Base-by-base conservation (phyloP, 768 basidiomycete genomes). In the Floccularia luteovirens region DNA sequence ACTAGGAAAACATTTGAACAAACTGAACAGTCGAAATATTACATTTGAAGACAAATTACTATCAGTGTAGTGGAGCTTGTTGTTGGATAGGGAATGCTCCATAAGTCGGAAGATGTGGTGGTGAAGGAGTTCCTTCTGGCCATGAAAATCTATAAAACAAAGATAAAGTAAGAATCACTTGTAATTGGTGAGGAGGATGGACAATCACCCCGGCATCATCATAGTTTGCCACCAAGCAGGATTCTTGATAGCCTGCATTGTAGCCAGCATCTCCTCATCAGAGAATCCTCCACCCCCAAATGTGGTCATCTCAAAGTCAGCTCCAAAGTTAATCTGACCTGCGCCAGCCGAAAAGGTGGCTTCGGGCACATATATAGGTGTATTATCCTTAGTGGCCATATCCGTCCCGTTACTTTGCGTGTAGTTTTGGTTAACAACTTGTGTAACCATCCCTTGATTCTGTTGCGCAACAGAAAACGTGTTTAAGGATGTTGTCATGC, bases 151-250 rank as follows among this genome's bases (percentile, higher is more conserved):
- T 62, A 41, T 28, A 25, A 14, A 40, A 36, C 19, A 33, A 16
- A 42, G 38, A 17, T 7, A 34, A 28, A 28, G 8, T 8, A 28
- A 8, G 27, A 28, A 28, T 8, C 27, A 28, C 14, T 28, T 8
- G 27, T 8, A 28, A 8, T 28, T 8, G 10, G n/a, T 5, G 13
- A 48, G 33, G 24, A 27, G 16, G 19, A 39, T 60, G n/a, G n/a
- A n/a, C n/a, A n/a, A n/a, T 33, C 55, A 82, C 80, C 86, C 86
- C 25, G 86, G 86, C 82, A 89, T 84, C 84, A 88, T 82, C 78
- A 86, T 81, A 36, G 74, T 82, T 31, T 70, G 60, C 84, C 82
- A 87, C 74, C 78, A 89, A 5, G 62, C 69, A 2, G 78, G 78
- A 36, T 79, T 83, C 45, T 82, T 79, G 41, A 90, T 64, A 21